phyloP scores from a whole-genome alignment of 1,284 basidiomycete species.

The Trichosporon sp. region DNA sequence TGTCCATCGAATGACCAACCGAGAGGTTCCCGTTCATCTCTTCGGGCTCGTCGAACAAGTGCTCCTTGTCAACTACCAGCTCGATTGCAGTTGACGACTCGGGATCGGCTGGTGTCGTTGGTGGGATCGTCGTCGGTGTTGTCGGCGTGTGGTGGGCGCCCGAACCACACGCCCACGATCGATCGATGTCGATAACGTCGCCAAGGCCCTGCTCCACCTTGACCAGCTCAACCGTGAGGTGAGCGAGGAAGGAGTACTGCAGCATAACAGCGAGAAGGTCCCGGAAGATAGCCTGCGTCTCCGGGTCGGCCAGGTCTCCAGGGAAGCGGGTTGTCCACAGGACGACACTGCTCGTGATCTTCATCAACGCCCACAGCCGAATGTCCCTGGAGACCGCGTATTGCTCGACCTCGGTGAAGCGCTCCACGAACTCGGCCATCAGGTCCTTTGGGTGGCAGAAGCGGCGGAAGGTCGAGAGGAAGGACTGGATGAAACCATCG shows the following conservation, averaged over 20 bases:
- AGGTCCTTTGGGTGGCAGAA: constrained; percentile 41
- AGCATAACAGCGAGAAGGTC: constrained; percentile 34
- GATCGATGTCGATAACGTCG: constrained; percentile 34
- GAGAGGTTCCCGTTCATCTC: constrained; percentile 7
- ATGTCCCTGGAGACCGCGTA: constrained; percentile 37
- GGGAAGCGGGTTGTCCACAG: constrained; percentile 46
- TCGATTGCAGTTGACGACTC: background rate
- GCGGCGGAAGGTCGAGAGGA: constrained; percentile 47
- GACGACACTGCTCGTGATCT: constrained; percentile 42
- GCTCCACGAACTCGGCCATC: constrained; percentile 38
- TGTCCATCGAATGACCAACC: constrained; percentile 1
- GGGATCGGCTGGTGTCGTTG: background rate
- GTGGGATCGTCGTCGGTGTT: background rate
- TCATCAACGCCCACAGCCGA: constrained; percentile 42
- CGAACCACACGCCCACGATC: constrained; percentile 37
- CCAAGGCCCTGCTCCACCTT: constrained; percentile 28
- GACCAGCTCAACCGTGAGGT: constrained; percentile 41
- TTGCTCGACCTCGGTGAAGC: constrained; percentile 35
- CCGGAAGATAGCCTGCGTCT: constrained; percentile 29
- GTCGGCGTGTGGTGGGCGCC: background rate
- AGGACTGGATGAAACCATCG: constrained; percentile 37
- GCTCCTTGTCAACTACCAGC: constrained; percentile 16
- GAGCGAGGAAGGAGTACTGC: constrained; percentile 41
- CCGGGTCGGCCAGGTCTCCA: constrained; percentile 36
- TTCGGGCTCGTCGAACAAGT: constrained; percentile 19